Evolutionary conservation across 139 green algal genomes (phyloP), one percentile per base, ranked within the genome.

Genomic region (Diplosphaera chodatii): DNA sequence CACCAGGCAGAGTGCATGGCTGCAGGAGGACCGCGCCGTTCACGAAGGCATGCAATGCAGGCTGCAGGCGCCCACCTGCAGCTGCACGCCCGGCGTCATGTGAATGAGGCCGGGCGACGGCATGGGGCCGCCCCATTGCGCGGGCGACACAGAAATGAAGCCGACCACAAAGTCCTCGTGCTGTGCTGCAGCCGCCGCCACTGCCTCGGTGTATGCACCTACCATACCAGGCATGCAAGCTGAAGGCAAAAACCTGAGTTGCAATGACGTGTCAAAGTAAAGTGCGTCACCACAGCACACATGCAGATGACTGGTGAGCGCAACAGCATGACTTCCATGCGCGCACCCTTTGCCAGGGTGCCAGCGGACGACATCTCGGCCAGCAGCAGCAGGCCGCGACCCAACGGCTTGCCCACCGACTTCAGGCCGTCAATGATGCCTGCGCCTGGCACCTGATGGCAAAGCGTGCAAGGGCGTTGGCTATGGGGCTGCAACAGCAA

Each of bases 1-100:
- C n/a, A n/a, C n/a, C n/a, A n/a, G n/a, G n/a, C n/a, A n/a, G n/a
- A n/a, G n/a, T n/a, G n/a, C n/a, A n/a, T n/a, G n/a, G n/a, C n/a
- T n/a, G n/a, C n/a, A n/a, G n/a, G n/a, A n/a, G n/a, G n/a, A n/a
- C n/a, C n/a, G n/a, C n/a, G n/a, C n/a, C n/a, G n/a, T n/a, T n/a
- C n/a, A n/a, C n/a, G n/a, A n/a, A n/a, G n/a, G n/a, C n/a, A n/a
- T n/a, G n/a, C n/a, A n/a, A n/a, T n/a, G n/a, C n/a, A n/a, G n/a
- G n/a, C n/a, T n/a, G n/a, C n/a, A n/a, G n/a, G n/a, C n/a, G 10
- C 37, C 37, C 37, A 48, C 37, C 37, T 48, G 77, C 73, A 99
- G 77, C 86, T 98, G 92, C 67, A 99, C 93, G 4, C 96, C 96
- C 1, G 96, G 96, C 3, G 96, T 99, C 96, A 99, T 99, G 81